Evolutionary conservation across 176 grass and related monocot genomes (phyloP).

Genomic region (Aegilops longissima): DNA sequence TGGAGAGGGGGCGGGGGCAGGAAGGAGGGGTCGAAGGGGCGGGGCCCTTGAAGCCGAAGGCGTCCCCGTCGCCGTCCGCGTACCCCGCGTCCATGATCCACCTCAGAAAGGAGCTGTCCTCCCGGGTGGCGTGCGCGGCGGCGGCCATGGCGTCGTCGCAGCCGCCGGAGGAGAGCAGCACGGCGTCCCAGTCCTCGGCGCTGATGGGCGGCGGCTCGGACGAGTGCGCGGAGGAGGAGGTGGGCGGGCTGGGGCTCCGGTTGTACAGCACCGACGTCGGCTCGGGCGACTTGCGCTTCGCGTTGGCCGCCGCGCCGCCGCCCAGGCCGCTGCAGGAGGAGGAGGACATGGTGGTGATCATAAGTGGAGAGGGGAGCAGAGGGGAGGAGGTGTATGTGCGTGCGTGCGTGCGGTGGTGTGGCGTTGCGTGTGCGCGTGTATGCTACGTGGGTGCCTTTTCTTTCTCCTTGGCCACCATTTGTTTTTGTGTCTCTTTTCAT

Average conservation of each 20-base stretch:
- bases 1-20: neutral
- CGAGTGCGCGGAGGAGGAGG: constrained; percentile 21
- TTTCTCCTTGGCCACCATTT: neutral
- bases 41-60: constrained; percentile 31
- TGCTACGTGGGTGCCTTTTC: neutral
- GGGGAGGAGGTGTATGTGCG: neutral
- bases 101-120: constrained; percentile 35
- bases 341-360: neutral
- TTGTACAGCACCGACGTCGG: constrained; percentile 55
- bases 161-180: constrained; percentile 31
- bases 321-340: neutral
- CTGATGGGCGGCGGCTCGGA: constrained; percentile 29
- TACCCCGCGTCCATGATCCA: constrained; percentile 44
- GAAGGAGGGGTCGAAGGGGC: constrained; percentile 29
- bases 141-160: neutral
- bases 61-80: constrained; percentile 23
- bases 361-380: neutral
- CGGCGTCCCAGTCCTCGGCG: constrained; percentile 38
- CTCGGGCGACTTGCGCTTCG: constrained; percentile 34
- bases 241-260: constrained; percentile 45
- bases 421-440: constrained; percentile 22
- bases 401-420: constrained; percentile 1
- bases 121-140: neutral
- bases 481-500: neutral
- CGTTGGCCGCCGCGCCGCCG: neutral